These are phyloP conservation scores for Isatis lusitanica DNA, from an alignment of 441 rosid genomes.

Conservation along the genomic window DNA sequence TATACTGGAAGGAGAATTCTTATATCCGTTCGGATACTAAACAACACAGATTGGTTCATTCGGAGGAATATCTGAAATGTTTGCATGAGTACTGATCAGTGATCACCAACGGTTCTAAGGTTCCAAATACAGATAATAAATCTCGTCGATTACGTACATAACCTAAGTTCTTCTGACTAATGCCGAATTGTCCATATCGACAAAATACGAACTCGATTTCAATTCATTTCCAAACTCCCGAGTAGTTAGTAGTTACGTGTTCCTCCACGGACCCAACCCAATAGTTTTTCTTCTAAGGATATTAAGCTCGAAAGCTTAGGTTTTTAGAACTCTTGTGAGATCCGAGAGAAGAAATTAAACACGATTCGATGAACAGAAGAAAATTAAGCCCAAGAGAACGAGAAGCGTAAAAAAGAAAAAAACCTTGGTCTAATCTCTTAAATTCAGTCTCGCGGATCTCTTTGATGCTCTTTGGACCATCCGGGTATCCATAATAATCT, in stretches of 20 bases:
- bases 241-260: neutral
- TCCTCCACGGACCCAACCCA: slow-evolving; percentile 8
- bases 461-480: slow-evolving; percentile 64
- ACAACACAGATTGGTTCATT: neutral
- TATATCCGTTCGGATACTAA: neutral
- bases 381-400: neutral
- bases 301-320: neutral
- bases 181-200: neutral
- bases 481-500: slow-evolving; percentile 74
- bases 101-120: neutral
- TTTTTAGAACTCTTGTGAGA: neutral
- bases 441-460: slow-evolving; percentile 80
- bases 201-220: neutral
- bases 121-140: neutral
- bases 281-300: neutral
- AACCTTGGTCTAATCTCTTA: slow-evolving; percentile 70
- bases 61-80: neutral
- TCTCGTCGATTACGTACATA: neutral
- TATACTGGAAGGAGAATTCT: neutral
- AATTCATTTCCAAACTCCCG: neutral
- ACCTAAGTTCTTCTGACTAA: neutral
- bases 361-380: neutral
- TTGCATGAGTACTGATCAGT: slow-evolving; percentile 10
- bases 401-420: neutral
- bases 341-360: neutral